Percentiles rank a stretch among this genome's conserved stretches.
Conservation (phyloP, 208 protist species). For the Acanthamoeba castellanii region DNA sequence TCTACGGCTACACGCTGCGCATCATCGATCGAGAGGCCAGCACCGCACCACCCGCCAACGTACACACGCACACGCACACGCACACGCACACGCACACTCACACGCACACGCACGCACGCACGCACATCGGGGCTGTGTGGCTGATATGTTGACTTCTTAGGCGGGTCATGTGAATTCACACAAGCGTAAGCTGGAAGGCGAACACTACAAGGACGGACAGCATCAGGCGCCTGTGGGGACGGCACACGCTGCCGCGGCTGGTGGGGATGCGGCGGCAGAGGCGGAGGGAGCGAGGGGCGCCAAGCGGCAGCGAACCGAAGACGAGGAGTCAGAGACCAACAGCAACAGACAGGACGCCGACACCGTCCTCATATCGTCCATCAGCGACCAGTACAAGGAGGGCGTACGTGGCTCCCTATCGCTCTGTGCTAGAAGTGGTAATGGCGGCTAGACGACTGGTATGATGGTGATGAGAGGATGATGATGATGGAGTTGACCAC, state of each 20-base stretch:
- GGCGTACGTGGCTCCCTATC: not conserved
- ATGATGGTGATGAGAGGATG: too few relatives aligned
- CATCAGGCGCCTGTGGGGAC: too few relatives aligned
- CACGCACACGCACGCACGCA: too few relatives aligned
- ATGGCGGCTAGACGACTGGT: not conserved
- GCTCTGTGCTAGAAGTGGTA: not conserved
- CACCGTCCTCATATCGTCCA: constrained; percentile 8
- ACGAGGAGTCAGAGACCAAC: not conserved
- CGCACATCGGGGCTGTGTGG: too few relatives aligned
- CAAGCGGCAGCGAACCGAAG: not conserved
- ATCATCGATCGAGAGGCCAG: constrained; percentile 44
- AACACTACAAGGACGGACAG: not conserved
- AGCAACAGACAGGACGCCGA: not conserved
- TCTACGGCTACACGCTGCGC: constrained; percentile 52
- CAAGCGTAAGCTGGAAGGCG: not conserved
- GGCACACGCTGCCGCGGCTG: not conserved
- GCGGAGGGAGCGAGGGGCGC: not conserved
- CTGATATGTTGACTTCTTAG: too few relatives aligned
- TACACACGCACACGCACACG: not conserved
- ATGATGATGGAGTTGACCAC: not conserved
- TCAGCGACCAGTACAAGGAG: constrained; percentile 36
- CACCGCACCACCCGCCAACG: not conserved
- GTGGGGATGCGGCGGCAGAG: not conserved
- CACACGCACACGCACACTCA: too few relatives aligned
- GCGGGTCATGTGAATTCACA: too few relatives aligned